These are phyloP conservation scores for Dryadomyces quercivorus DNA, from an alignment of 2,329 filamentous ascomycete genomes.

Conservation along the genomic window DNA sequence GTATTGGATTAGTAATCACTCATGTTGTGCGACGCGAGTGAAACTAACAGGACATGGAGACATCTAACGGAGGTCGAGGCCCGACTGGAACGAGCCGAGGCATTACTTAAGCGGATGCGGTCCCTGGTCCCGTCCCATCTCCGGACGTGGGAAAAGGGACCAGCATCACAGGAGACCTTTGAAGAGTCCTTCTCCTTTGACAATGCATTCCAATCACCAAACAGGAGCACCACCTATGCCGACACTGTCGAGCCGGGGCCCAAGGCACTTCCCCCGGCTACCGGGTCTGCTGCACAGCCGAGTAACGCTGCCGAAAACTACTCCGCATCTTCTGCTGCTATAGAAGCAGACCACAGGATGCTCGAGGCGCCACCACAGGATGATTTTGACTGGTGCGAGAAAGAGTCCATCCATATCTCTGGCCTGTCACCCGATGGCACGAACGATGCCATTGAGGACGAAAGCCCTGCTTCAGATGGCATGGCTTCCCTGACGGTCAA, in stretches of 20 bases:
- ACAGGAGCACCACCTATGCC: no score
- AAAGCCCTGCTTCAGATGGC: slow-evolving; percentile 22
- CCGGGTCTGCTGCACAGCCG: no score
- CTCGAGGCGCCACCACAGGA: slow-evolving; percentile 22
- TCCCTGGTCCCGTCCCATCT: neutral
- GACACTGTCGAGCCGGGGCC: no score
- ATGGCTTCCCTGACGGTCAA: slow-evolving; percentile 25
- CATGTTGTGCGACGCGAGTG: slow-evolving; percentile 9
- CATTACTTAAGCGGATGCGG: neutral
- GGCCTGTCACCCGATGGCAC: neutral
- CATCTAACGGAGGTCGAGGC: slow-evolving; percentile 30
- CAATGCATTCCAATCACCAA: no score
- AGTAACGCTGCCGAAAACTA: no score
- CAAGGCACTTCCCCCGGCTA: no score
- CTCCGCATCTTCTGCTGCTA: no score
- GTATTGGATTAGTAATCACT: neutral
- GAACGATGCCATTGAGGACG: slow-evolving; percentile 10
- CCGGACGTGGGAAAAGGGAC: neutral
- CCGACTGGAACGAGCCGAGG: neutral
- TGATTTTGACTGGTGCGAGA: slow-evolving; percentile 26
- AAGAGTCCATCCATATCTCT: slow-evolving; percentile 14
- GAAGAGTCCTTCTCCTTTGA: no score
- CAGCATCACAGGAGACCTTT: neutral
- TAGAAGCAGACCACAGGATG: neutral
- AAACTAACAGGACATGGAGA: slow-evolving; percentile 11